Conservation (phyloP, 805 yeast species). For the Priceomyces fermenticarens region DNA sequence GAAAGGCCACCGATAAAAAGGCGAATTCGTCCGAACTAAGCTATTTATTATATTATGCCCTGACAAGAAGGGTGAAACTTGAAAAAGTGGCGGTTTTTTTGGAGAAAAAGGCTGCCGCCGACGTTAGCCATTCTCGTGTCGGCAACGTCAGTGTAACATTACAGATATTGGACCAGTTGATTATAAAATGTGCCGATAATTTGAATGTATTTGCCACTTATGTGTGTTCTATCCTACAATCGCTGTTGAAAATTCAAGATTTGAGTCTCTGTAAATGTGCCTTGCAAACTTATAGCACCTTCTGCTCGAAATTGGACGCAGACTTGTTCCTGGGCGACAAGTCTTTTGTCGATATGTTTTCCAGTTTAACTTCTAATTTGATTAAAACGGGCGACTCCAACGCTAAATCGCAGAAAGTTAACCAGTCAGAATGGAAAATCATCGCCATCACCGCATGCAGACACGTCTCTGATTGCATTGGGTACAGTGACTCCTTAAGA, state of each 20-base stretch:
- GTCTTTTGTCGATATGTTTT: slow-evolving; percentile 49
- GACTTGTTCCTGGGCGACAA: slow-evolving; percentile 66
- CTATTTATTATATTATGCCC: slow-evolving; percentile 83
- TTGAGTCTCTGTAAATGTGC: slow-evolving; percentile 55
- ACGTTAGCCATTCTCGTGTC: slow-evolving; percentile 56
- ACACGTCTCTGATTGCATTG: slow-evolving; percentile 36
- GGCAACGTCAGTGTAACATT: slow-evolving; percentile 86
- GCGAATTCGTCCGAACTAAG: slow-evolving; percentile 92
- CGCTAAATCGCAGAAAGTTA: slow-evolving; percentile 18
- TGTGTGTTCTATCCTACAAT: slow-evolving; percentile 56
- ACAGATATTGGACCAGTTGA: slow-evolving; percentile 64
- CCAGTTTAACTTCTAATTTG: slow-evolving; percentile 21
- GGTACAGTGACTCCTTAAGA: slow-evolving; percentile 28
- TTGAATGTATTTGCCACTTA: slow-evolving; percentile 76
- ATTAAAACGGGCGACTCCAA: slow-evolving; percentile 13
- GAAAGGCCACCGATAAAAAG: slow-evolving; percentile 78
- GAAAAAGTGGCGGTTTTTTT: slow-evolving; percentile 80
- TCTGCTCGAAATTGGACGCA: slow-evolving; percentile 52
- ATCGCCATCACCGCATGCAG: slow-evolving; percentile 39
- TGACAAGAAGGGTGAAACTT: slow-evolving; percentile 82
- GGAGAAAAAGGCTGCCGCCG: slow-evolving; percentile 57
- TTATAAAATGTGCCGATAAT: slow-evolving; percentile 76
- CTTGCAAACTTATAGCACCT: slow-evolving; percentile 43
- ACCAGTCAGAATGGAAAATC: slow-evolving; percentile 44
- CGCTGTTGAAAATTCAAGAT: slow-evolving; percentile 56